phyloP scores from a whole-genome alignment of 1,284 basidiomycete species.

The Rhodotorula sp. region DNA sequence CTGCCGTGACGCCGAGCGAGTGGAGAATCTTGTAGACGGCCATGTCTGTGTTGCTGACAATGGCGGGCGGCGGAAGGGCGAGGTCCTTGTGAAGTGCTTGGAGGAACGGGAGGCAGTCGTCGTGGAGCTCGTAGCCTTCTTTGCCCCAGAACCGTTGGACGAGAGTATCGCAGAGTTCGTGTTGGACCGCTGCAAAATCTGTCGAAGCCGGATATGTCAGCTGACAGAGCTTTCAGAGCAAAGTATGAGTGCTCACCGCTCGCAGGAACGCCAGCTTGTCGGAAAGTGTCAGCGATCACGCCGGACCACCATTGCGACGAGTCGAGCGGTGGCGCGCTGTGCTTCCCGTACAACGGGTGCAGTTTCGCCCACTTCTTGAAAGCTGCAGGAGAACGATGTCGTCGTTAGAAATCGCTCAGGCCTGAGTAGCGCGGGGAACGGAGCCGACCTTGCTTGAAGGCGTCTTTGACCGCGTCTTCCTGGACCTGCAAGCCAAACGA shows the following conservation, averaged over 20 bases:
- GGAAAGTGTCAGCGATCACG: conserved; percentile 40
- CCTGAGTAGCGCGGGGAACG: rapidly evolving
- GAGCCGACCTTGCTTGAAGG: conserved; percentile 32
- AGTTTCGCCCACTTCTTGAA: conserved; percentile 30
- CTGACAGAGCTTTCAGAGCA: too few species aligned
- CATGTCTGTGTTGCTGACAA: conserved; percentile 41
- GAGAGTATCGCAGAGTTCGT: conserved; percentile 17
- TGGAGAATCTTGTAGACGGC: conserved; percentile 31
- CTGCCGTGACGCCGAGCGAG: conserved; percentile 28
- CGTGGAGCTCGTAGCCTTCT: conserved; percentile 38
- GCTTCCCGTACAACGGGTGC: conserved; percentile 43
- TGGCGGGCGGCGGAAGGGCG: conserved; percentile 3
- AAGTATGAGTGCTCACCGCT: conserved; percentile 6
- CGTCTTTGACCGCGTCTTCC: conserved; percentile 25
- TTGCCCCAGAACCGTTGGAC: conserved; percentile 38
- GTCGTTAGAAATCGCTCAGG: background rate
- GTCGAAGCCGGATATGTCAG: background rate
- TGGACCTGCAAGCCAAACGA: conserved; percentile 28
- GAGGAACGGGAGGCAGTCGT: conserved; percentile 33
- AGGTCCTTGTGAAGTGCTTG: conserved; percentile 1
- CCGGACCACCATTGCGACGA: conserved; percentile 40
- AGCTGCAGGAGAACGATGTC: conserved; percentile 1
- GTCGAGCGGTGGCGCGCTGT: conserved; percentile 29
- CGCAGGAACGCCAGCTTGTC: conserved; percentile 26
- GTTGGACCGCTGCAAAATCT: conserved; percentile 12